phyloP scores from a whole-genome alignment of 495 filamentous ascomycete species.

The Neurospora sp. region DNA sequence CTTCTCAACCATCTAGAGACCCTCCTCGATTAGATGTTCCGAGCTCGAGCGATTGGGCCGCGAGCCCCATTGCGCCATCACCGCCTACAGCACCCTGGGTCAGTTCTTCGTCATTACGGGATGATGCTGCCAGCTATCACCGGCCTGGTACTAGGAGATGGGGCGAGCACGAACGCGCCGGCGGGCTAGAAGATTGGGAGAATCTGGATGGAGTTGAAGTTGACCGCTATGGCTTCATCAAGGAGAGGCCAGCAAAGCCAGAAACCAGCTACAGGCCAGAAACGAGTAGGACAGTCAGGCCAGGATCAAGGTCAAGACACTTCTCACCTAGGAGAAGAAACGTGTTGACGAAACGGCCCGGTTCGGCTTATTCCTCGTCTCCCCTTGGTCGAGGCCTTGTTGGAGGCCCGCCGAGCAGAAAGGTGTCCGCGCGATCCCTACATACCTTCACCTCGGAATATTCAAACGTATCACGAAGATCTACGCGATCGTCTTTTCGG shows the following conservation, averaged over 20 bases:
- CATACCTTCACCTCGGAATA: constrained; percentile 39
- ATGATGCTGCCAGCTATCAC: not conserved
- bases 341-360: constrained; percentile 30
- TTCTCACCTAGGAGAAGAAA: constrained; percentile 29
- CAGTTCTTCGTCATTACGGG: constrained; percentile 31
- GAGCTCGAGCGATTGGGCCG: constrained; percentile 11
- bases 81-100: constrained; percentile 21
- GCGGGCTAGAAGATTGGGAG: constrained; percentile 93
- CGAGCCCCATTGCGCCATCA: constrained; percentile 4
- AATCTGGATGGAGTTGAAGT: constrained; percentile 79
- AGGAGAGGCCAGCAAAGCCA: constrained; percentile 30
- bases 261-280: constrained; percentile 47
- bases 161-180: constrained; percentile 46
- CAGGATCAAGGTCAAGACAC: constrained; percentile 22
- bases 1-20: constrained; percentile 3
- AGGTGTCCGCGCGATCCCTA: constrained; percentile 42
- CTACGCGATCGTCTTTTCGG: constrained; percentile 44
- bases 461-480: constrained; percentile 46
- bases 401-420: constrained; percentile 31
- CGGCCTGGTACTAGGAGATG: constrained; percentile 21
- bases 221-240: constrained; percentile 93
- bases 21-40: constrained; percentile 9
- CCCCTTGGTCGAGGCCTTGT: constrained; percentile 15
- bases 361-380: constrained; percentile 28
- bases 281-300: constrained; percentile 24